Evolutionary conservation across 2,329 filamentous ascomycete species (phyloP).

Genomic region (Ustulina deusta): DNA sequence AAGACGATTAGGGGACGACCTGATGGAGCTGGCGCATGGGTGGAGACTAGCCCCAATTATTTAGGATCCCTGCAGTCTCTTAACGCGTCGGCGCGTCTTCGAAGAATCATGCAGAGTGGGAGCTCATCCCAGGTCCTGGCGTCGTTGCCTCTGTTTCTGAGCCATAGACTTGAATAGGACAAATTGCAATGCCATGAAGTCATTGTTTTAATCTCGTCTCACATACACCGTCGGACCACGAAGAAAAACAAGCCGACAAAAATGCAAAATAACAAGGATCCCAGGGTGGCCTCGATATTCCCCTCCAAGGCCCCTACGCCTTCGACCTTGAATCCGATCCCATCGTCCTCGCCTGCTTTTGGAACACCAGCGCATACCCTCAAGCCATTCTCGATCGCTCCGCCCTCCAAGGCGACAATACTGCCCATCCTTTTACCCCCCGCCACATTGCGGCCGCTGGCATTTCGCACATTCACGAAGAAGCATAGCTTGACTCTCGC

Average conservation of each 20-base stretch:
- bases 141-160: neutral
- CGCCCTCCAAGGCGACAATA: constrained; percentile 69
- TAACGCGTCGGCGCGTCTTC: constrained; percentile 51
- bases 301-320: constrained; percentile 52
- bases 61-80: constrained; percentile 37
- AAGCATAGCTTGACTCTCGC: constrained; percentile 95
- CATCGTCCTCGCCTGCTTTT: constrained; percentile 91
- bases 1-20: no score
- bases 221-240: neutral
- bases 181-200: constrained; percentile 8
- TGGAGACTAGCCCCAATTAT: constrained; percentile 21
- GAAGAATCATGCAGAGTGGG: constrained; percentile 12
- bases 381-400: constrained; percentile 68
- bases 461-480: constrained; percentile 96
- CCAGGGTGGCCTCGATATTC: constrained; percentile 55
- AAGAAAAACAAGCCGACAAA: constrained; percentile 29
- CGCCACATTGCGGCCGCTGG: constrained; percentile 86
- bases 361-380: constrained; percentile 87
- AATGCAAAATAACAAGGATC: constrained; percentile 47
- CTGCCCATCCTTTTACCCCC: constrained; percentile 91
- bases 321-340: constrained; percentile 69
- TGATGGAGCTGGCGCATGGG: neutral
- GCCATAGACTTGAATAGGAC: neutral
- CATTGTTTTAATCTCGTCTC: neutral
- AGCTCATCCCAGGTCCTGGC: neutral